Base-by-base conservation (phyloP, 2,329 filamentous ascomycete genomes). In the Aspergillus felis region DNA sequence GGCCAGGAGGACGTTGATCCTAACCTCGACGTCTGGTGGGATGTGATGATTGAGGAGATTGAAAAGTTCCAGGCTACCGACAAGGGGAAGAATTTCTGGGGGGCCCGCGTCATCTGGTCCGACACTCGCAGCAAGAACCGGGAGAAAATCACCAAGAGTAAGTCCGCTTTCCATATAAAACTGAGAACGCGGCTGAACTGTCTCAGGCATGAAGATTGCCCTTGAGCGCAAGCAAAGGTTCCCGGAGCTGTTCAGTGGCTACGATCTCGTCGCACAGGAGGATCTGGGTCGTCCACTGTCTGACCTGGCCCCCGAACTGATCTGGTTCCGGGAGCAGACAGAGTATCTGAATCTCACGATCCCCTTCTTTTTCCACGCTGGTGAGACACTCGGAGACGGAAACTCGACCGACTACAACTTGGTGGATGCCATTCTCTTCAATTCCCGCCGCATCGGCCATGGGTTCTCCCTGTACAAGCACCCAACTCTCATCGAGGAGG, bases 301-400 rank as follows among this genome's bases (percentile, higher is more conserved):
- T 25, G 88, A 93, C 63, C 76, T 94, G 4, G 81, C 92, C 0
- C 91, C 92, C 0, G 87, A 94, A 70, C 78, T 96, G 0, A 91
- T 96, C 74, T 96, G 90, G 90, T 96, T 97, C 81, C 86, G 87
- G 61, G 91, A 92, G 73, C 84, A 88, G 66, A 95, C 91, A 71
- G 83, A 84, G 0, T 80, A 88, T 67, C 86, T 90, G 65, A 84
- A 84, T 4, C 83, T 96, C 48, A 84, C 90, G 47, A 85, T 97
- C 9, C 92, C 92, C 1, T 95, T 96, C 78, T 96, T 94, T 80
- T 93, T 97, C 78, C 92, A 96, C 71, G 91, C 92, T 0, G 92
- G 92, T 64, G 92, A 96, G 74, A 91, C 87, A n/a, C 84, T 96
- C 0, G 91, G 91, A 24, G 86, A 89, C 60, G 91, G 91, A 35